Percentiles rank a stretch among this genome's conserved stretches.
Conservation (phyloP, 495 filamentous ascomycete species). For the Cladorrhinum samala region DNA sequence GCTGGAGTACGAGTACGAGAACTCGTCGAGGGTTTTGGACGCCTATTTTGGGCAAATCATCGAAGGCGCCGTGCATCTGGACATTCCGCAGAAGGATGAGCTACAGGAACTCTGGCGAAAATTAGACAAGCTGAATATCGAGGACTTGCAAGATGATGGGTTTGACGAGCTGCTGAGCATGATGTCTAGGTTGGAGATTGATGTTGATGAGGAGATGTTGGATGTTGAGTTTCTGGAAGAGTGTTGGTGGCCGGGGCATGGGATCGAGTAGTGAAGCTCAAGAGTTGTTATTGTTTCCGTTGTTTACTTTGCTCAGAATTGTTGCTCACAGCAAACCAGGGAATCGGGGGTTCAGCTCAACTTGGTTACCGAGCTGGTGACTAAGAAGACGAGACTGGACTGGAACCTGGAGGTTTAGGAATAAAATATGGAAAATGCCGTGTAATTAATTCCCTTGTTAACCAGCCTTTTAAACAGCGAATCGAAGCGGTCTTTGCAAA, state of each 20-base stretch:
- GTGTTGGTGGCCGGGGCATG: neutral
- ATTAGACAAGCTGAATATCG: neutral
- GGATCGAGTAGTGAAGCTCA: neutral
- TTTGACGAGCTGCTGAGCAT: neutral
- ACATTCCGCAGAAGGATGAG: neutral
- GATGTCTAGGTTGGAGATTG: constrained; percentile 1
- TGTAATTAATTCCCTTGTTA: too few species aligned
- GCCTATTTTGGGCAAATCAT: neutral
- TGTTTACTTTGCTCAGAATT: neutral
- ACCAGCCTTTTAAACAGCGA: too few species aligned
- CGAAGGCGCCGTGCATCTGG: neutral
- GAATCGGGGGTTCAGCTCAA: too few species aligned
- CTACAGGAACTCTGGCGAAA: neutral
- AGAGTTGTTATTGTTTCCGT: neutral
- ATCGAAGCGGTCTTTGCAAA: too few species aligned
- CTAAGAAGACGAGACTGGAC: too few species aligned
- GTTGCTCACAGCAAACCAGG: too few species aligned
- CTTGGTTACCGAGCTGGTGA: too few species aligned
- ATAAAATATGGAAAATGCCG: too few species aligned
- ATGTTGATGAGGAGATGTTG: constrained; percentile 3
- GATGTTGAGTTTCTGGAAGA: constrained; percentile 1
- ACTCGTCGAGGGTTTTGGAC: neutral
- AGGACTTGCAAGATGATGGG: neutral
- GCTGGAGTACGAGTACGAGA: neutral
- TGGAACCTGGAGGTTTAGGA: too few species aligned